A percentile compares a stretch with the other conserved stretches of the same genome.
These are phyloP conservation scores for Penicillium brevicompactum DNA, from an alignment of 2,329 filamentous ascomycete species.

Conservation along the genomic window DNA sequence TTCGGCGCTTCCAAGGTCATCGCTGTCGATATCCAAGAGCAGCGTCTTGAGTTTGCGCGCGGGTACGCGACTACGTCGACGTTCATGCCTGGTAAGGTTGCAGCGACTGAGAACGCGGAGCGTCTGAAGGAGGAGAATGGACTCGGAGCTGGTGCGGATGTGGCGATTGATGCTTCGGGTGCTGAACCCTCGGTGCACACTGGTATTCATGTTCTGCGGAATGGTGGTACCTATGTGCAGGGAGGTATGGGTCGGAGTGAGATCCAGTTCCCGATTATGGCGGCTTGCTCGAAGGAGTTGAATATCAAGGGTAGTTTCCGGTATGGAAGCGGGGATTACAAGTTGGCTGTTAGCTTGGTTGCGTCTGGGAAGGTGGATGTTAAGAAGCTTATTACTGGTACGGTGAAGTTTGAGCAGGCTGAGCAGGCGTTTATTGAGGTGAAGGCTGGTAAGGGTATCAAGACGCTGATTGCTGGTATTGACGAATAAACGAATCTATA, in stretches of 20 bases:
- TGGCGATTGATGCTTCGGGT: conserved; percentile 78
- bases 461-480: conserved; percentile 49
- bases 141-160: conserved; percentile 69
- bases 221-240: conserved; percentile 78
- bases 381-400: conserved; percentile 77
- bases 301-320: conserved; percentile 86
- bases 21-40: conserved; percentile 82
- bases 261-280: conserved; percentile 90
- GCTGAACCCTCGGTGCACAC: conserved; percentile 78
- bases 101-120: conserved; percentile 72
- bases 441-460: conserved; percentile 70
- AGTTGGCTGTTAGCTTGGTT: conserved; percentile 77
- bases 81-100: conserved; percentile 64
- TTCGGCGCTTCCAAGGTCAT: conserved; percentile 85
- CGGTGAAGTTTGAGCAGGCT: conserved; percentile 77
- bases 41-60: conserved; percentile 76
- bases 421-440: conserved; percentile 87
- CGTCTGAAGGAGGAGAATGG: conserved; percentile 65
- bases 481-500: conserved; percentile 18
- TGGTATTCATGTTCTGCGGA: conserved; percentile 68
- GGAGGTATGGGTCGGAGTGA: conserved; percentile 88
- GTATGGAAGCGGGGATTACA: conserved; percentile 86
- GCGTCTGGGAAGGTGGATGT: conserved; percentile 68
- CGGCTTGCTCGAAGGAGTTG: conserved; percentile 85
- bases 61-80: conserved; percentile 60